Percentiles rank a stretch among this genome's conserved stretches.
Evolutionary conservation across 768 basidiomycete genomes (phyloP).

Genomic region (Panaeolus cyanescens): DNA sequence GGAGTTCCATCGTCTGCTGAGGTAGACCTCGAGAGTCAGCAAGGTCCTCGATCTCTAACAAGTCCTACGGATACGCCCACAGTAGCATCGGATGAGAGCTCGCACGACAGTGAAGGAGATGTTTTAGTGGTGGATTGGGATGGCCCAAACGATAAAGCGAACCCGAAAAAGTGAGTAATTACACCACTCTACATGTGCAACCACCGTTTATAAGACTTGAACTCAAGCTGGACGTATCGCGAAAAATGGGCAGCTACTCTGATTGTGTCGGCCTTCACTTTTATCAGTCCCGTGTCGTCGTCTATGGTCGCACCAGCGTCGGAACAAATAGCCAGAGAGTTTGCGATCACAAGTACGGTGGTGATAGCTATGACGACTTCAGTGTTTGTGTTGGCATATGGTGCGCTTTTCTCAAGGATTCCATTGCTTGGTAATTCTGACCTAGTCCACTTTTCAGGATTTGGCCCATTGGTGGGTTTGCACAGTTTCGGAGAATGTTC

Average conservation of each 20-base stretch:
- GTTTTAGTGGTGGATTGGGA: constrained; percentile 55
- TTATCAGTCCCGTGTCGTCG: constrained; percentile 70
- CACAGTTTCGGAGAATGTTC: neutral
- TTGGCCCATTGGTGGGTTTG: constrained; percentile 48
- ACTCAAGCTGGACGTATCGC: constrained; percentile 52
- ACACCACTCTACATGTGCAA: neutral
- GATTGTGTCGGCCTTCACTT: constrained; percentile 69
- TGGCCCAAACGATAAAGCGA: constrained; percentile 56
- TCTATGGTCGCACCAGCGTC: constrained; percentile 75
- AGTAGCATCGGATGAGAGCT: neutral
- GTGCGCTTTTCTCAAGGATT: constrained; percentile 31
- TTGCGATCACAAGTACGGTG: constrained; percentile 52
- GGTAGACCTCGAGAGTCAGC: neutral
- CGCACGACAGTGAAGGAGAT: neutral
- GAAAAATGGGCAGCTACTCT: constrained; percentile 67
- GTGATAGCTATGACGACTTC: constrained; percentile 61
- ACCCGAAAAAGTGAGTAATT: constrained; percentile 56
- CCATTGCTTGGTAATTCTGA: neutral
- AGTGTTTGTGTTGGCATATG: constrained; percentile 54
- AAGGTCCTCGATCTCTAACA: neutral
- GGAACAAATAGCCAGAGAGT: constrained; percentile 47
- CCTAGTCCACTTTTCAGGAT: constrained; percentile 32
- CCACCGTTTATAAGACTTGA: too few relatives aligned
- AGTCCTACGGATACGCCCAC: neutral
- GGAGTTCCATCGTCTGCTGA: neutral